Evolutionary conservation across 1,139 yeast genomes (phyloP).

Genomic region (Magnusiomyces ingens): DNA sequence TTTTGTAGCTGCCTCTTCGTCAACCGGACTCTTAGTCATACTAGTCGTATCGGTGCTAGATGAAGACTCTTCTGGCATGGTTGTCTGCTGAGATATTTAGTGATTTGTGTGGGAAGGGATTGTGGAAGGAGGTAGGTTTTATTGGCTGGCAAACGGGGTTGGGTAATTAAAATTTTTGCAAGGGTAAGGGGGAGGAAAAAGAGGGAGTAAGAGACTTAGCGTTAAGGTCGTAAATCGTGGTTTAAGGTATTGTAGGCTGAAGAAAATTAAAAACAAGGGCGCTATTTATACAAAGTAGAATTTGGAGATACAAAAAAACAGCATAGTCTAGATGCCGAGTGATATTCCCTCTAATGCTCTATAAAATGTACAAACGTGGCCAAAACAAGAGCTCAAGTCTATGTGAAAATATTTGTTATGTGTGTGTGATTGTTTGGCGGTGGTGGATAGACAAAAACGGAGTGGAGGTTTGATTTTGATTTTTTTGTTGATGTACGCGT

Average conservation of each 20-base stretch:
- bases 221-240: slow-evolving; percentile 1
- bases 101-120: too few species aligned
- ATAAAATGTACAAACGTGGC: neutral
- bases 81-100: too few species aligned
- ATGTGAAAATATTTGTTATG: neutral
- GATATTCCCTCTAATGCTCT: neutral
- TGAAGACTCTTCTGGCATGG: too few species aligned
- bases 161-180: neutral
- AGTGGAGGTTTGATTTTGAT: too few species aligned
- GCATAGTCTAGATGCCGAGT: too few species aligned
- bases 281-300: neutral
- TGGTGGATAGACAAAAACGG: too few species aligned
- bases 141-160: neutral
- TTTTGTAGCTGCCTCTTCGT: neutral
- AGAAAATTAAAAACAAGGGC: neutral
- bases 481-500: too few species aligned
- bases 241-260: neutral
- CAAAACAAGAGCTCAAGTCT: neutral
- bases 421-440: neutral
- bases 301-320: neutral
- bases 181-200: slow-evolving; percentile 1
- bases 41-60: neutral
- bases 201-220: slow-evolving; percentile 3
- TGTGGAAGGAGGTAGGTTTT: neutral
- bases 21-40: neutral